Percentiles rank a stretch among this genome's conserved stretches.
Conservation (phyloP, 106 monocot genomes). For the Narthecium ossifragum region DNA sequence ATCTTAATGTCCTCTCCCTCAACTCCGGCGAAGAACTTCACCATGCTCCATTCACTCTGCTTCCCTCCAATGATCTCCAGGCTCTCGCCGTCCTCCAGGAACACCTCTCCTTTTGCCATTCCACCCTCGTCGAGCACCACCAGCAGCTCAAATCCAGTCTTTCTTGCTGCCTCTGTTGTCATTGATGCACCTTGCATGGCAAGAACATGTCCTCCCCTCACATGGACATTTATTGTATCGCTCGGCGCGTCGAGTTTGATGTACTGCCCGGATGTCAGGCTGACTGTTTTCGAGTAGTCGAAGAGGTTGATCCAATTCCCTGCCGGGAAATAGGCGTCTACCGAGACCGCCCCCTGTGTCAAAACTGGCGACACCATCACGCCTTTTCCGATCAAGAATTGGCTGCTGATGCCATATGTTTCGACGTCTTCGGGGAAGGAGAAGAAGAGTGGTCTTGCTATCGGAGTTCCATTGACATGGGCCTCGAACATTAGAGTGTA, state of each 20-base stretch:
- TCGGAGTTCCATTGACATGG: conserved; percentile 55
- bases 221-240: conserved; percentile 49
- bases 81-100: conserved; percentile 39
- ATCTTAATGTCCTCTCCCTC: conserved; percentile 8
- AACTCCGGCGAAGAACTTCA: conserved; percentile 20
- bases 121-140: conserved; percentile 32
- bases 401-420: conserved; percentile 35
- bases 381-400: conserved; percentile 47
- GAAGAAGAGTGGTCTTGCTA: conserved; percentile 82
- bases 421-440: conserved; percentile 52
- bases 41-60: conserved; percentile 23
- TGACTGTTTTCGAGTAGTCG: conserved; percentile 20
- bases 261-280: conserved; percentile 11
- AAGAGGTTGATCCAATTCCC: conserved; percentile 59
- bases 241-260: conserved; percentile 38
- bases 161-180: conserved; percentile 17
- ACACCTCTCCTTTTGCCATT: conserved; percentile 29
- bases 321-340: conserved; percentile 52
- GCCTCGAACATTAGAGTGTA: conserved; percentile 83
- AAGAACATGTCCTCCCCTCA: conserved; percentile 27
- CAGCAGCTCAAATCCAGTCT: conserved; percentile 31
- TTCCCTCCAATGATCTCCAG: conserved; percentile 33
- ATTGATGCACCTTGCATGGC: conserved; percentile 25
- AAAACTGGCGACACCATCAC: conserved; percentile 59
- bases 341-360: conserved; percentile 17